Base-by-base conservation (phyloP, 495 filamentous ascomycete genomes). In the Xylaria cubensis region DNA sequence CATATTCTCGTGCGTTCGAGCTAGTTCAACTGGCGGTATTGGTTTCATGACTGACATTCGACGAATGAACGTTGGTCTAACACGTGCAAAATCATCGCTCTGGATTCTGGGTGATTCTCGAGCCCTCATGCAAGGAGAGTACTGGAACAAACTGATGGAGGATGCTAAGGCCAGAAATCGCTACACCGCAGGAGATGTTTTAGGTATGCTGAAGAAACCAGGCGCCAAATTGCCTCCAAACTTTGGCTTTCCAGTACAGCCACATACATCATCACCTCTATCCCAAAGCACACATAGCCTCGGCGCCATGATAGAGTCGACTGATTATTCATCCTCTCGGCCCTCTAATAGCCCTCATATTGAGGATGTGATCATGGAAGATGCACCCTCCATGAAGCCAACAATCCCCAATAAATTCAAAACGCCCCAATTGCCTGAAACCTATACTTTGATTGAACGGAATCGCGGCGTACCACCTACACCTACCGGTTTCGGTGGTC, bases 61-160 rank as follows among this genome's bases (percentile, higher is more conserved):
- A 64, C 96, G 96, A 89, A 99, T 99, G 96, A 99, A 99, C 83
- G 96, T 99, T 77, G 96, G 96, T 83, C 84, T 99, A 55, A 99
- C 96, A 9, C 90, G 96, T 85, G 97, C 96, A 13, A 97, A 97
- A 77, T 97, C 92, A 17, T 97, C 94, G 3, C 86, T 99, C 34
- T 99, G 94, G 91, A 94, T 99, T 71, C 86, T 99, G 19, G 96
- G 96, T 70, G 96, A 98, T 77, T 95, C 97, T 1, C 86, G 90
- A 48, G 92, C 94, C 36, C 85, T 99, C 34, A 83, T 91, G 8
- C 92, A 97, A 74, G 97, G 96, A 41, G 90, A 96, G 75, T 97
- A 92, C 81, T 99, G 96, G 96, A 88, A 86, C 63, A 88, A 90
- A 67, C 86, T 99, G 26, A 92, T 99, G 51, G 86, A 90, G 42